These are phyloP conservation scores for Mucor velutinosus DNA, from an alignment of 371 early-diverging fungal genomes.

Conservation along the genomic window DNA sequence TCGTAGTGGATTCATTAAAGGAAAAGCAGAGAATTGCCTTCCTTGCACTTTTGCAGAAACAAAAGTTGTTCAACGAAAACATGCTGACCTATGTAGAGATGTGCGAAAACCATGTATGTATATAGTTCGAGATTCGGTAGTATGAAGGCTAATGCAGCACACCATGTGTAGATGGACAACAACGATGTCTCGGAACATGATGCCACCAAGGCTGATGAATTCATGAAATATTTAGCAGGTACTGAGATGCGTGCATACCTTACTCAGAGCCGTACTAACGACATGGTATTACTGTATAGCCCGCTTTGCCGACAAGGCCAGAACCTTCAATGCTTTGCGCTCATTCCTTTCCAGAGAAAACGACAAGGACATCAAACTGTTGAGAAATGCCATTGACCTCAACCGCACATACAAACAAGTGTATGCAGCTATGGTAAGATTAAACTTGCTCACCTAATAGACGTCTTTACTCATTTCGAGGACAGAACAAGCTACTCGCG, in stretches of 20 bases:
- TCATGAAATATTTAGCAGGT: constrained; percentile 55
- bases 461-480: neutral
- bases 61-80: constrained; percentile 51
- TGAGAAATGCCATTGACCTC: constrained; percentile 23
- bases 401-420: constrained; percentile 35
- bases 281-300: neutral
- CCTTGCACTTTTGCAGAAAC: constrained; percentile 52
- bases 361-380: constrained; percentile 21
- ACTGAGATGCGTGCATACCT: neutral
- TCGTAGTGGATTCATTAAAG: constrained; percentile 50
- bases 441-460: neutral
- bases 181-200: constrained; percentile 24
- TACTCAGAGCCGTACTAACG: neutral
- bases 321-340: constrained; percentile 31
- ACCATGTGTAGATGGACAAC: constrained; percentile 10
- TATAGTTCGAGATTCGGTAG: neutral
- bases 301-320: constrained; percentile 64
- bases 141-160: neutral
- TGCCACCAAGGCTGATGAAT: constrained; percentile 26
- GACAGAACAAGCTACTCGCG: constrained; percentile 66
- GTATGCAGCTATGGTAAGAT: constrained; percentile 26
- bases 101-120: constrained; percentile 40
- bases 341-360: constrained; percentile 26
- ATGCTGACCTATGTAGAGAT: constrained; percentile 48
- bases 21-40: constrained; percentile 59